Conservation (phyloP, 176 grass and related monocot species). For the Aechmea fasciata region DNA sequence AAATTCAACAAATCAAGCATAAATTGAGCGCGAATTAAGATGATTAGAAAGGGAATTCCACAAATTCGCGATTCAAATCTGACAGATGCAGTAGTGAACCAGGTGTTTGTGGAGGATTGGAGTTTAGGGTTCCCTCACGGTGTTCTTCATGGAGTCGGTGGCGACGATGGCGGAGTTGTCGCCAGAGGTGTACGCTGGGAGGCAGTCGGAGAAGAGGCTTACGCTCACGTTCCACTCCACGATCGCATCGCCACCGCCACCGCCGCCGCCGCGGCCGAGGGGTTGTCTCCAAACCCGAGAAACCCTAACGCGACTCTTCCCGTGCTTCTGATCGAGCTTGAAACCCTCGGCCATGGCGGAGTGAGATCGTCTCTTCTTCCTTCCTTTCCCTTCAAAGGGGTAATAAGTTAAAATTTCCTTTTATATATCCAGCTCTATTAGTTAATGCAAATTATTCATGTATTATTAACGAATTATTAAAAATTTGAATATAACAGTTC, state of each 20-base stretch:
- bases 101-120: too few species aligned
- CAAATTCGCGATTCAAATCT: too few species aligned
- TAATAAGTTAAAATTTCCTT: too few species aligned
- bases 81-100: too few species aligned
- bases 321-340: slow-evolving; percentile 71
- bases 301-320: slow-evolving; percentile 80
- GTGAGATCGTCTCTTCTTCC: neutral
- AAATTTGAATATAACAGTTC: too few species aligned
- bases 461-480: too few species aligned
- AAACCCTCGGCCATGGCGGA: slow-evolving; percentile 46
- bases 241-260: slow-evolving; percentile 32
- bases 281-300: slow-evolving; percentile 58
- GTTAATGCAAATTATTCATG: too few species aligned
- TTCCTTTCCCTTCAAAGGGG: neutral
- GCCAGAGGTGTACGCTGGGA: slow-evolving; percentile 67
- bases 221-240: slow-evolving; percentile 79
- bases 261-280: neutral
- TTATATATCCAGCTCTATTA: too few species aligned
- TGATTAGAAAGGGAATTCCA: too few species aligned
- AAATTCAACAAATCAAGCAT: neutral
- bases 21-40: too few species aligned
- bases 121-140: slow-evolving; percentile 19
- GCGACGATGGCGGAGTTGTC: slow-evolving; percentile 89
- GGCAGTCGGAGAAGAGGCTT: slow-evolving; percentile 78
- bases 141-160: slow-evolving; percentile 97